phyloP scores from a whole-genome alignment of 768 basidiomycete genomes.

The Mycena rosella region DNA sequence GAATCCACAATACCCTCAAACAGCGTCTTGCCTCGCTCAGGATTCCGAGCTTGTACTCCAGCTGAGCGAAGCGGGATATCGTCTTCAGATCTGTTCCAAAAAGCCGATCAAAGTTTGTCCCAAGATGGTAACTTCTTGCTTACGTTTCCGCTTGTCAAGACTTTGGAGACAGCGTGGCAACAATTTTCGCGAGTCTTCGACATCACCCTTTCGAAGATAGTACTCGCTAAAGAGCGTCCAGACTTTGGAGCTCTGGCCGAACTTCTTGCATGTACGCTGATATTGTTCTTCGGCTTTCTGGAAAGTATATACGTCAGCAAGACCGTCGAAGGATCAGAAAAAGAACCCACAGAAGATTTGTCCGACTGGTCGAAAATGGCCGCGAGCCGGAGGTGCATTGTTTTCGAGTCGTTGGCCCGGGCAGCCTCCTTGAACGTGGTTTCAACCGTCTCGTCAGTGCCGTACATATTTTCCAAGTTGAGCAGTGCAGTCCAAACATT shows the following conservation, averaged over 20 bases:
- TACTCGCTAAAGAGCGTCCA: constrained; percentile 93
- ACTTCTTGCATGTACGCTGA: constrained; percentile 92
- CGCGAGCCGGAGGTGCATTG: constrained; percentile 86
- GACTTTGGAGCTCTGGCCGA: constrained; percentile 91
- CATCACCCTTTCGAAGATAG: constrained; percentile 77
- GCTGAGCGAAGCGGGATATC: constrained; percentile 93
- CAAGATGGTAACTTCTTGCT: constrained; percentile 44
- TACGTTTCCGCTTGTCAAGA: constrained; percentile 94
- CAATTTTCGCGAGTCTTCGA: constrained; percentile 87
- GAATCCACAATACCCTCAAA: constrained; percentile 98
- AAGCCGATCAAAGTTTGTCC: not conserved
- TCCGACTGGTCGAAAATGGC: constrained; percentile 87
- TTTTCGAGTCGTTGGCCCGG: constrained; percentile 93
- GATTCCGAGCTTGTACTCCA: constrained; percentile 94
- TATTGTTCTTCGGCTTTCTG: constrained; percentile 96
- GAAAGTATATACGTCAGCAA: constrained; percentile 5
- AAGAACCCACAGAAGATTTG: constrained; percentile 75
- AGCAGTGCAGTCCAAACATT: constrained; percentile 98
- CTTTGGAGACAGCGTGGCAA: constrained; percentile 91
- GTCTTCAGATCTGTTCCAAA: constrained; percentile 85
- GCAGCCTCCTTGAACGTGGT: constrained; percentile 91
- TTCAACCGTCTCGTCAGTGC: constrained; percentile 85
- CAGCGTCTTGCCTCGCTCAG: constrained; percentile 94
- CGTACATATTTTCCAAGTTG: constrained; percentile 95
- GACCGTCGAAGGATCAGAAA: not conserved